Evolutionary conservation across 1,284 basidiomycete species (phyloP).

Genomic region (Earliella scabrosa): DNA sequence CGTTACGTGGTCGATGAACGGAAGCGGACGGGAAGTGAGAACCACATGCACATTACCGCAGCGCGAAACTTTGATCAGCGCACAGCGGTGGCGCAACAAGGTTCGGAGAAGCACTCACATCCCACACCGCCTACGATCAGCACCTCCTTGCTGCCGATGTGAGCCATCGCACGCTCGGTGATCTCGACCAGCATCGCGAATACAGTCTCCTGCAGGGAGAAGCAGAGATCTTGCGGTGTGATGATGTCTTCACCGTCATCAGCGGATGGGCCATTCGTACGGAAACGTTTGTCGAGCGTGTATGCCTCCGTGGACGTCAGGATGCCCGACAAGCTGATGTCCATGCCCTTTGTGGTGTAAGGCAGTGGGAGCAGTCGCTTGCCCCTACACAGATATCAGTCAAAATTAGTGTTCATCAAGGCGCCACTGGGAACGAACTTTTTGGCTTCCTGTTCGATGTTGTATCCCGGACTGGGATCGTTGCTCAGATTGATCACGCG

Average conservation of each 20-base stretch:
- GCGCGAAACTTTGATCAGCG: background rate
- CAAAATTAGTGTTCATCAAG: background rate
- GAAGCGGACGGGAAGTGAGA: background rate
- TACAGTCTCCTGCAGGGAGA: conserved; percentile 95
- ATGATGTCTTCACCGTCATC: conserved; percentile 70
- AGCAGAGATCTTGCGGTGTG: conserved; percentile 94
- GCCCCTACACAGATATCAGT: conserved; percentile 49
- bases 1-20: background rate
- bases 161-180: conserved; percentile 98
- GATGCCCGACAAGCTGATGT: conserved; percentile 93
- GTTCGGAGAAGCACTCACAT: conserved; percentile 60
- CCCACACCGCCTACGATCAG: conserved; percentile 98
- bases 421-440: conserved; percentile 50
- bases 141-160: conserved; percentile 95
- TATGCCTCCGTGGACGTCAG: conserved; percentile 90
- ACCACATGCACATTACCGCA: background rate
- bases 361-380: conserved; percentile 83
- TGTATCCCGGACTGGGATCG: conserved; percentile 97
- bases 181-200: conserved; percentile 99
- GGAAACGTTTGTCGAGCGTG: conserved; percentile 79
- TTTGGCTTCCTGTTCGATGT: conserved; percentile 96
- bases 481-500: conserved; percentile 96
- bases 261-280: conserved; percentile 42
- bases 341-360: conserved; percentile 99
- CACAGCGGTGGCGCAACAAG: conserved; percentile 4